Conservation (phyloP, 345 rosid genomes). For the Eucalyptus regnans region DNA sequence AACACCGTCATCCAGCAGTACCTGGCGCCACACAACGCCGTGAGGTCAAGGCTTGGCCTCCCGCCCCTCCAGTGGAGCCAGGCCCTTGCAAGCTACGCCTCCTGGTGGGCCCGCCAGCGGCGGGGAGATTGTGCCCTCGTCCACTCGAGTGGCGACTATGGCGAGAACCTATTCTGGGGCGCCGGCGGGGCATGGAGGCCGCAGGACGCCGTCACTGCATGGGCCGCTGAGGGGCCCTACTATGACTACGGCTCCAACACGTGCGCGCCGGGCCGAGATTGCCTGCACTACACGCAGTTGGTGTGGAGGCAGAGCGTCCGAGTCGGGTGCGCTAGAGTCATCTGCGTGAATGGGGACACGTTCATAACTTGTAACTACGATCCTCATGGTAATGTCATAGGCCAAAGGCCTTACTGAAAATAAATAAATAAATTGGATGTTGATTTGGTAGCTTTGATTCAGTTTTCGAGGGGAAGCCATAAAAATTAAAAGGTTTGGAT, state of each 20-base stretch:
- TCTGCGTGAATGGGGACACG: conserved; percentile 37
- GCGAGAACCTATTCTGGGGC: conserved; percentile 59
- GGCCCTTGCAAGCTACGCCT: conserved; percentile 32
- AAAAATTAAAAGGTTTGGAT: neutral
- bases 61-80: conserved; percentile 51
- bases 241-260: conserved; percentile 28
- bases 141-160: conserved; percentile 43
- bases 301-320: conserved; percentile 50
- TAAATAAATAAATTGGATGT: neutral
- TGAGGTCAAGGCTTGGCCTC: conserved; percentile 30
- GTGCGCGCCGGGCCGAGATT: conserved; percentile 22
- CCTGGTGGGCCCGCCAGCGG: conserved; percentile 22
- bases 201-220: conserved; percentile 26
- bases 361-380: conserved; percentile 45
- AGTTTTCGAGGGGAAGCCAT: neutral
- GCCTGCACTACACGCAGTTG: conserved; percentile 54
- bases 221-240: conserved; percentile 39
- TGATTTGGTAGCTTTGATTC: neutral
- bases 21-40: conserved; percentile 29
- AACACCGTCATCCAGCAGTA: conserved; percentile 9
- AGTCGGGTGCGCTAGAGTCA: conserved; percentile 41
- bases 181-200: conserved; percentile 44
- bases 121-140: conserved; percentile 29
- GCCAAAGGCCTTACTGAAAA: conserved; percentile 48
- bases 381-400: conserved; percentile 54